These are phyloP conservation scores for Amniculicola lignicola DNA, from an alignment of 495 filamentous ascomycete genomes.

Conservation along the genomic window DNA sequence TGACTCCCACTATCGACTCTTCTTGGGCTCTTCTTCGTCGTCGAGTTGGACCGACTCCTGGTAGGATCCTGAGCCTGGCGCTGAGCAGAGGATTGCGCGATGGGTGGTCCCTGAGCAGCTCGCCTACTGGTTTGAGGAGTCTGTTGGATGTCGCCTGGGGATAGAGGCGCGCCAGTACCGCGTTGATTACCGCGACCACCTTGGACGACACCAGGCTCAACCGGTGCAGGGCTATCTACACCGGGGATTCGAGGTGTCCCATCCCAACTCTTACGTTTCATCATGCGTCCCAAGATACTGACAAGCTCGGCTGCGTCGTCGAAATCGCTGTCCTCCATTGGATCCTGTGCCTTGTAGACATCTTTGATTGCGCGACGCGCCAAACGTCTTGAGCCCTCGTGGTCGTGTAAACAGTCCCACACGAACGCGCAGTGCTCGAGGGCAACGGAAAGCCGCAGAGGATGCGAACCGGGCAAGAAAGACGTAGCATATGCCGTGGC, in stretches of 20 bases:
- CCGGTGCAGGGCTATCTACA: conserved; percentile 13
- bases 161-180: neutral
- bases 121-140: conserved; percentile 5
- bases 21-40: neutral
- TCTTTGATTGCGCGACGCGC: conserved; percentile 83
- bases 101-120: conserved; percentile 22
- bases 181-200: neutral
- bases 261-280: conserved; percentile 42
- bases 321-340: conserved; percentile 78
- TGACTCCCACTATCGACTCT: neutral
- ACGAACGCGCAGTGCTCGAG: conserved; percentile 93
- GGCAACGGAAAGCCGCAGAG: conserved; percentile 83
- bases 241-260: conserved; percentile 32
- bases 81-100: conserved; percentile 12
- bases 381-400: conserved; percentile 65
- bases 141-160: neutral
- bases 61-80: neutral
- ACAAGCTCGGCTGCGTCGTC: conserved; percentile 52
- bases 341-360: conserved; percentile 85
- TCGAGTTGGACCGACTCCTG: conserved; percentile 22
- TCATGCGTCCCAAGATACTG: conserved; percentile 45
- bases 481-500: conserved; percentile 69
- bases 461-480: conserved; percentile 80
- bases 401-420: conserved; percentile 88
- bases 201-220: conserved; percentile 13